These are phyloP conservation scores for Dovyalis caffra DNA, from an alignment of 345 rosid species.

Conservation along the genomic window DNA sequence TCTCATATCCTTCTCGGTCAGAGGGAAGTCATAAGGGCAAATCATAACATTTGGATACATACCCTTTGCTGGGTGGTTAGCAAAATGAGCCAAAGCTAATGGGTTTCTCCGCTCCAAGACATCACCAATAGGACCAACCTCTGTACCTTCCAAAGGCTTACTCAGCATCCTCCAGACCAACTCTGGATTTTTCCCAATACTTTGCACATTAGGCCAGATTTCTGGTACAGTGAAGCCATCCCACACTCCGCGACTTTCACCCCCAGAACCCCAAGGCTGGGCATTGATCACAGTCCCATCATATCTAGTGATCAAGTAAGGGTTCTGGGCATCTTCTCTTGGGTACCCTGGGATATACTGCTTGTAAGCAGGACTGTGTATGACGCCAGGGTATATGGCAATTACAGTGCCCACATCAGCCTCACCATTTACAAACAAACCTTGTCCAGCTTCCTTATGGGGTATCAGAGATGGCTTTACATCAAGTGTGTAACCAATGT, in stretches of 20 bases:
- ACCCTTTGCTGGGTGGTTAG: slow-evolving; percentile 67
- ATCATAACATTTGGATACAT: slow-evolving; percentile 80
- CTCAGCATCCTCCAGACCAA: slow-evolving; percentile 69
- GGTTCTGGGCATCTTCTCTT: slow-evolving; percentile 57
- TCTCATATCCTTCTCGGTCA: slow-evolving; percentile 61
- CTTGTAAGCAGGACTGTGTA: slow-evolving; percentile 70
- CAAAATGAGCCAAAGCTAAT: slow-evolving; percentile 78
- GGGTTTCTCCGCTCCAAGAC: slow-evolving; percentile 82
- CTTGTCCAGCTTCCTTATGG: slow-evolving; percentile 70
- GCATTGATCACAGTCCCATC: slow-evolving; percentile 80
- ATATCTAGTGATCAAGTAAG: slow-evolving; percentile 78
- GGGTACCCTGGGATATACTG: slow-evolving; percentile 83
- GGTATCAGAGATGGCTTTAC: slow-evolving; percentile 66
- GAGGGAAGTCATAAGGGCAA: slow-evolving; percentile 79
- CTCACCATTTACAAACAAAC: slow-evolving; percentile 75
- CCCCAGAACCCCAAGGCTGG: slow-evolving; percentile 84
- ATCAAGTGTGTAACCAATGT: slow-evolving; percentile 58
- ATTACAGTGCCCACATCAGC: slow-evolving; percentile 77
- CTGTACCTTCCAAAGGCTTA: slow-evolving; percentile 54
- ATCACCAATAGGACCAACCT: slow-evolving; percentile 26
- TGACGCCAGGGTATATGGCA: slow-evolving; percentile 83
- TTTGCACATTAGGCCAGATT: slow-evolving; percentile 21
- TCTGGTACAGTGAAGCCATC: slow-evolving; percentile 39
- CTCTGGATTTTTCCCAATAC: slow-evolving; percentile 48
- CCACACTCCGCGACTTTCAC: slow-evolving; percentile 63